A percentile compares a stretch with the other conserved stretches of the same genome.
Conservation (phyloP, 345 rosid species). For the Moringa oleifera region DNA sequence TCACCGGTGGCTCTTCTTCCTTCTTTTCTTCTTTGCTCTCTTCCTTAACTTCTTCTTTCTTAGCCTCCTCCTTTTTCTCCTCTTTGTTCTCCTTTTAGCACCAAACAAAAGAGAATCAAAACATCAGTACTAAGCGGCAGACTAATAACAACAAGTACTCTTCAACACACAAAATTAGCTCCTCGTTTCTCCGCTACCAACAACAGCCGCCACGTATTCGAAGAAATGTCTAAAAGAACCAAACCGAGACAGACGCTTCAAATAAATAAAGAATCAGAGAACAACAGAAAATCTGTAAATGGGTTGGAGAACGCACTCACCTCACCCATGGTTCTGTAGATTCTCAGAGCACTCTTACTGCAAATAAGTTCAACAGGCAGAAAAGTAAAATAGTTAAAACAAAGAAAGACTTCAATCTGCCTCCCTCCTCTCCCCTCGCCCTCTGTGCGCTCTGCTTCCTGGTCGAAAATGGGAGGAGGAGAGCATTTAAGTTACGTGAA, state of each 20-base stretch:
- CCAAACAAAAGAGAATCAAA: background rate
- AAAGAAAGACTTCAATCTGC: background rate
- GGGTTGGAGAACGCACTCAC: constrained; percentile 19
- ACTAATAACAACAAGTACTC: too few species aligned
- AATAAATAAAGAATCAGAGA: background rate
- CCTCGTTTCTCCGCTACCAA: too few species aligned
- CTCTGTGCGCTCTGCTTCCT: background rate
- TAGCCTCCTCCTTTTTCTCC: constrained; percentile 6
- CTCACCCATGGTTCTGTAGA: constrained; percentile 42
- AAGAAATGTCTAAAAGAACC: too few species aligned
- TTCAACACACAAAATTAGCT: too few species aligned
- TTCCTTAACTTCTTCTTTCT: constrained; percentile 22
- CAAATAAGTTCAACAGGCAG: background rate
- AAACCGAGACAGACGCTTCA: background rate
- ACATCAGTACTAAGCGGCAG: too few species aligned
- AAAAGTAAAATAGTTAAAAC: too few species aligned
- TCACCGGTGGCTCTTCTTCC: constrained; percentile 41
- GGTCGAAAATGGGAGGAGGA: background rate
- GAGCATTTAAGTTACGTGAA: background rate
- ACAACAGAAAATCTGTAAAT: too few species aligned
- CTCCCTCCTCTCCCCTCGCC: background rate
- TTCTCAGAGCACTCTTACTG: background rate
- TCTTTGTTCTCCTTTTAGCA: constrained; percentile 20
- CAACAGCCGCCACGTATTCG: too few species aligned
- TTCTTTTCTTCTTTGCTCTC: constrained; percentile 22